Evolutionary conservation across 2,329 filamentous ascomycete genomes (phyloP).

Genomic region (Xylariaceae sp.): DNA sequence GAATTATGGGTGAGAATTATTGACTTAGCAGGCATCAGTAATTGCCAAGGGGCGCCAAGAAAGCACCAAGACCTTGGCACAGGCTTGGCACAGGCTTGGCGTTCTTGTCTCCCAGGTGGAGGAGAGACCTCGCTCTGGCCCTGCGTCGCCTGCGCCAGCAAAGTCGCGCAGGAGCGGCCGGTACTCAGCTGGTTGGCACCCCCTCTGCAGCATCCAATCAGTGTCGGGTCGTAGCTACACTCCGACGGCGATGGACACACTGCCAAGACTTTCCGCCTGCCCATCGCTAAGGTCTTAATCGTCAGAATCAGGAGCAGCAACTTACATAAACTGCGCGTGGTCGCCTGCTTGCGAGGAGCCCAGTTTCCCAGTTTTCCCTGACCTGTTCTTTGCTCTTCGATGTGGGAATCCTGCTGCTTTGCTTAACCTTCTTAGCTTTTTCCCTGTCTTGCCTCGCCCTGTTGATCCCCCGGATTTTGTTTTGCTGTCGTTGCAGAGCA

Average conservation of each 20-base stretch:
- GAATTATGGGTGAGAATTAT: slow-evolving; percentile 17
- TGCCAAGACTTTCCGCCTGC: slow-evolving; percentile 34
- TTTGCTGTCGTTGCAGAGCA: slow-evolving; percentile 2
- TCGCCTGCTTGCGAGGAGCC: slow-evolving; percentile 20
- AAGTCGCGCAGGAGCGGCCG: slow-evolving; percentile 20
- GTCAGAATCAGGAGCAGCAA: slow-evolving; percentile 30
- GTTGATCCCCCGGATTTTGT: slow-evolving; percentile 1
- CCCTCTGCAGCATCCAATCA: slow-evolving; percentile 26
- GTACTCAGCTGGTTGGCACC: slow-evolving; percentile 25
- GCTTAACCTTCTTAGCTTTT: slow-evolving; percentile 1
- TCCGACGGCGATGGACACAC: slow-evolving; percentile 26
- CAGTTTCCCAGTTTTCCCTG: not conserved
- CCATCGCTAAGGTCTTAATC: slow-evolving; percentile 30
- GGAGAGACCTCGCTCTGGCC: slow-evolving; percentile 19
- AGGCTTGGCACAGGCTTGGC: slow-evolving; percentile 27
- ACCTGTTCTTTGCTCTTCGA: slow-evolving; percentile 7
- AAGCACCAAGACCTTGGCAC: slow-evolving; percentile 21
- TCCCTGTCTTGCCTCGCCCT: too few relatives aligned
- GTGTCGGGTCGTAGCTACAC: slow-evolving; percentile 22
- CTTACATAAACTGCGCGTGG: slow-evolving; percentile 30
- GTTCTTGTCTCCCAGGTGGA: slow-evolving; percentile 24
- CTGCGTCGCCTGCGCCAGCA: not conserved
- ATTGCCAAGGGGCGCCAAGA: slow-evolving; percentile 28
- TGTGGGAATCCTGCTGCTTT: not conserved
- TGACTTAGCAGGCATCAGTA: slow-evolving; percentile 17